These are phyloP conservation scores for Diphasiastrum complanatum DNA, from an alignment of 83 land plant species.

Conservation along the genomic window DNA sequence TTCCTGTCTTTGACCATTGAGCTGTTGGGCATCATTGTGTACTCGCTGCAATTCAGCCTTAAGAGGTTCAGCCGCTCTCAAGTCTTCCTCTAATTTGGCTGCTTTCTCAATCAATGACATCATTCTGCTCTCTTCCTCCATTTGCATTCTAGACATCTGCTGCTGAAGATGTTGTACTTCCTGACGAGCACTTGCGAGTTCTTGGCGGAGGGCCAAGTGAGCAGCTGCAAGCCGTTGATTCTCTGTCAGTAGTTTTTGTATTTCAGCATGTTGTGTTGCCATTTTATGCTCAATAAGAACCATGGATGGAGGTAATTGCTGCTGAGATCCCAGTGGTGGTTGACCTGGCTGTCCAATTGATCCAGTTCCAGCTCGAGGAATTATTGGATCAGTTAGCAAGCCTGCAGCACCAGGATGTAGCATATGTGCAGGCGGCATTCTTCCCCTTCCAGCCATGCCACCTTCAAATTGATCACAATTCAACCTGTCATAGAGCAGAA, in stretches of 20 bases:
- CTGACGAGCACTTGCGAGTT: not conserved
- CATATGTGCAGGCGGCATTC: no score
- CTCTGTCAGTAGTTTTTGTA: slow-evolving; percentile 8
- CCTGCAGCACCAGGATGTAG: no score
- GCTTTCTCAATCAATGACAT: not conserved
- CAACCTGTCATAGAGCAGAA: no score
- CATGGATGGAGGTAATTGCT: no score
- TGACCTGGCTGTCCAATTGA: no score
- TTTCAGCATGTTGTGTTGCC: slow-evolving; percentile 12
- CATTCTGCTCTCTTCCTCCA: not conserved
- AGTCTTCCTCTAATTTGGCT: not conserved
- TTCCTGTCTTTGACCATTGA: not conserved
- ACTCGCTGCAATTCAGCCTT: slow-evolving; percentile 1
- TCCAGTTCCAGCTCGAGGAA: no score
- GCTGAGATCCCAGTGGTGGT: no score
- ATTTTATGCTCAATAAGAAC: slow-evolving; percentile 6
- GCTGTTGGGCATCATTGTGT: not conserved
- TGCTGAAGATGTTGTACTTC: slow-evolving; percentile 1
- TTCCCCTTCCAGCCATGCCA: no score
- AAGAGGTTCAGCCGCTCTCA: not conserved
- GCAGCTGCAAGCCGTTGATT: slow-evolving; percentile 14
- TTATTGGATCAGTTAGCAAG: no score
- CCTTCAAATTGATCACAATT: no score
- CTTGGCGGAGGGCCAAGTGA: slow-evolving; percentile 10
- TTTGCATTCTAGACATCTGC: not conserved